A percentile compares a stretch with the other conserved stretches of the same genome.
phyloP scores from a whole-genome alignment of 2,329 filamentous ascomycete species.

The Cytospora piceicola region DNA sequence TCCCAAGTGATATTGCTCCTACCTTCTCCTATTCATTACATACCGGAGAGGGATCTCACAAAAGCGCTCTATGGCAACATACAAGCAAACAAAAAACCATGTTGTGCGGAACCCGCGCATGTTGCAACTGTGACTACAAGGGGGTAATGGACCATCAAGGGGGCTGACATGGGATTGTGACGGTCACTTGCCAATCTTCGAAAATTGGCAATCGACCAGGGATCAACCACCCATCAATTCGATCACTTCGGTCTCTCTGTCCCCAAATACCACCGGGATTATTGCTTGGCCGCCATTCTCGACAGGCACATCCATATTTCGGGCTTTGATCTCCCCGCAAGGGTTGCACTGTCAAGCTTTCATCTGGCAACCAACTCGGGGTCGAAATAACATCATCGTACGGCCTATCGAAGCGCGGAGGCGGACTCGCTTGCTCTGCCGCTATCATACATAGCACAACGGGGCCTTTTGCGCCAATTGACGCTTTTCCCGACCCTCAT shows the following conservation, averaged over 20 bases:
- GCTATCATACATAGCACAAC: background rate
- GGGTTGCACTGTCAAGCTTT: background rate
- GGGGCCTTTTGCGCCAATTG: background rate
- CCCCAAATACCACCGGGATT: background rate
- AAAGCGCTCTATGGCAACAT: constrained; percentile 2
- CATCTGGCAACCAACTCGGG: background rate
- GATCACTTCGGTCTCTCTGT: background rate
- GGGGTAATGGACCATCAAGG: background rate
- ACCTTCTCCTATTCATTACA: background rate
- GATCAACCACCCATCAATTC: background rate
- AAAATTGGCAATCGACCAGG: constrained; percentile 1
- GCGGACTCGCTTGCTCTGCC: background rate
- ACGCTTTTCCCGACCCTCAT: background rate
- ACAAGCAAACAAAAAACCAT: constrained; percentile 4
- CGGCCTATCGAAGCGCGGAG: background rate
- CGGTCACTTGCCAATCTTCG: constrained; percentile 1
- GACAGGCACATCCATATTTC: background rate
- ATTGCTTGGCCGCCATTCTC: background rate
- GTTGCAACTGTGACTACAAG: background rate
- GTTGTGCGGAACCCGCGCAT: too few relatives aligned
- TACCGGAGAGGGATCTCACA: background rate
- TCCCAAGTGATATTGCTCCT: background rate
- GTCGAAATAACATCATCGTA: background rate
- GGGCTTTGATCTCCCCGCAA: background rate
- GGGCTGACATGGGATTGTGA: constrained; percentile 6